These are phyloP conservation scores for Syzygium syzygioides DNA, from an alignment of 441 rosid genomes.

Conservation along the genomic window DNA sequence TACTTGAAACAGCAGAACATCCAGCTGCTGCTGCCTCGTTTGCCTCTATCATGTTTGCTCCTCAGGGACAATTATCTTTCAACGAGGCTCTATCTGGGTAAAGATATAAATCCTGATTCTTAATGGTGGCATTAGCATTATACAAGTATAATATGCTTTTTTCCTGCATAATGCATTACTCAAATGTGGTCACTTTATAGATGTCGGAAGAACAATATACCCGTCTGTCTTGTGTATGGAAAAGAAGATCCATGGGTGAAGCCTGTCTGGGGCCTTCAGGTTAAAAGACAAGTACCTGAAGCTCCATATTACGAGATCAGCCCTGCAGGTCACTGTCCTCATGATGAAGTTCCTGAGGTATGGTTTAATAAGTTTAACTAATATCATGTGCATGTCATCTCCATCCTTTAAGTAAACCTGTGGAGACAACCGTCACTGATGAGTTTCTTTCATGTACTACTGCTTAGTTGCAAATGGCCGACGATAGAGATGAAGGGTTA, in stretches of 20 bases:
- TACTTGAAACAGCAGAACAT: constrained; percentile 71
- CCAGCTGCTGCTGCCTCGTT: constrained; percentile 97
- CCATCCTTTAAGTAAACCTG: neutral
- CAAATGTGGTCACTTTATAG: constrained; percentile 23
- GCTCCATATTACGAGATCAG: constrained; percentile 89
- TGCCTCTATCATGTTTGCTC: constrained; percentile 92
- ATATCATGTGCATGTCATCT: neutral
- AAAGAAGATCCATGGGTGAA: constrained; percentile 96
- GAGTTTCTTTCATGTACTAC: neutral
- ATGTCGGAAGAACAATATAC: constrained; percentile 48
- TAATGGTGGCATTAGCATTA: neutral
- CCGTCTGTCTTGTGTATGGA: constrained; percentile 82
- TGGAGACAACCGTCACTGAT: neutral
- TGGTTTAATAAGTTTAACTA: neutral
- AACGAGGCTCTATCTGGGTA: constrained; percentile 57
- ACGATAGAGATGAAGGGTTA: neutral
- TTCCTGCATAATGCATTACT: neutral
- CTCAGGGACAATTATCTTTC: constrained; percentile 72
- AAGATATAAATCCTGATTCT: neutral
- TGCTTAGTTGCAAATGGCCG: neutral
- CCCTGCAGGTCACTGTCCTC: constrained; percentile 99
- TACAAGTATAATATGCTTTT: neutral
- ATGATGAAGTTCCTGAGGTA: constrained; percentile 99
- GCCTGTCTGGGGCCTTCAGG: constrained; percentile 83
- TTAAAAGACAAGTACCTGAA: constrained; percentile 64